Evolutionary conservation across 2,329 filamentous ascomycete species (phyloP).

Genomic region (Shiraia bambusicola): DNA sequence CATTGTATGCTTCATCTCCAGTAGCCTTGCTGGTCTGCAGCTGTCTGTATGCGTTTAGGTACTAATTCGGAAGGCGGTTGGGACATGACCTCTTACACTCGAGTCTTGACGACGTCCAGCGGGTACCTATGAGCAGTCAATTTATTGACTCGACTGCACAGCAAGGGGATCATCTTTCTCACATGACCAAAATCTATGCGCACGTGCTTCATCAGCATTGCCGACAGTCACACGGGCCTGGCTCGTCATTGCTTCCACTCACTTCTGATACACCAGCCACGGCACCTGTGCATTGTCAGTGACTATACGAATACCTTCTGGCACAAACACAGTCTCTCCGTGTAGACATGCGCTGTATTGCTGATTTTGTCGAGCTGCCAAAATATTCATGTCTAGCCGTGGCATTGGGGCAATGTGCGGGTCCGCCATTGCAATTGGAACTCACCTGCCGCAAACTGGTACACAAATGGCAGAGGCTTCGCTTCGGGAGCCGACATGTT

Average conservation of each 20-base stretch:
- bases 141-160: background rate
- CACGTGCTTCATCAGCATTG: constrained; percentile 30
- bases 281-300: constrained; percentile 62
- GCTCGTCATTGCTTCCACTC: constrained; percentile 45
- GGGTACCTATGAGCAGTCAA: constrained; percentile 73
- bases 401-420: constrained; percentile 24
- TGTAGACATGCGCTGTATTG: constrained; percentile 4
- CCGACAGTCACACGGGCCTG: constrained; percentile 10
- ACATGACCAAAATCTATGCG: constrained; percentile 83
- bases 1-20: constrained; percentile 85
- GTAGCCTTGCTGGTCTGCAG: constrained; percentile 73
- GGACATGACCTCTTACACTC: constrained; percentile 67
- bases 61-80: constrained; percentile 3
- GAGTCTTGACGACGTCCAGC: constrained; percentile 95
- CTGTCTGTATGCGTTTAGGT: constrained; percentile 61
- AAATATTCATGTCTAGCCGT: constrained; percentile 8
- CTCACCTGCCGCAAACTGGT: constrained; percentile 91
- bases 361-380: constrained; percentile 3
- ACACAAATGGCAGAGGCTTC: constrained; percentile 84
- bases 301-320: constrained; percentile 12
- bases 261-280: constrained; percentile 98
- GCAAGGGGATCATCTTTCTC: constrained; percentile 19
- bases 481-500: constrained; percentile 52
- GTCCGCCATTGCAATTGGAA: constrained; percentile 29
- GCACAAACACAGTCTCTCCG: background rate